Base-by-base conservation (phyloP, 2,329 filamentous ascomycete genomes). In the Diaporthe destruens region DNA sequence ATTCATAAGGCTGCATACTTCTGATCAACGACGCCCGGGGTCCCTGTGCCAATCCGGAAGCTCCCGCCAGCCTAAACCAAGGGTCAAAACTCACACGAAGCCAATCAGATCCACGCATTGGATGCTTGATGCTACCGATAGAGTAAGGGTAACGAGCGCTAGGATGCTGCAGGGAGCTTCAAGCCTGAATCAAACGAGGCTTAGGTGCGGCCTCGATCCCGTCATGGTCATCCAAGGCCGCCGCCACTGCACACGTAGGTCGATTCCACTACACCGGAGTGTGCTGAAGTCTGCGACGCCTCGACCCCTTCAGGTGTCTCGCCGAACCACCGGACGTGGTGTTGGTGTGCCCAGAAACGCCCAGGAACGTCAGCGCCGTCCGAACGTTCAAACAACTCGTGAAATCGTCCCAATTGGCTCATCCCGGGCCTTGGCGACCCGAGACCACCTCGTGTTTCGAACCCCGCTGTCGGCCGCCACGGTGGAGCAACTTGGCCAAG, bases 361-460 rank as follows among this genome's bases (percentile, higher is more conserved):
- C 55, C 55, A 55, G 47, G 20, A 69, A 42, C 53, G 55, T 61
- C 44, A 59, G 36, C 23, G 65, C 70, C 71, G 51, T 72, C 71
- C 57, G 65, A 72, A 63, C 66, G 36, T 63, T 69, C 66, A 72
- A 70, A 72, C 71, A 51, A 14, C 29, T 70, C 36, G 49, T 66
- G 57, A 61, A 72, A 55, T 72, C 71, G 55, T 72, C 71, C 66
- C 55, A 72, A 72, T 53, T 51, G 36, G 47, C 42, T 47, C n/a
- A 61, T 65, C 66, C 54, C 71, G 66, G 66, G 71, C 49, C 56
- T 72, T 56, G 66, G 59, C 71, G n/a, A 72, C 66, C 71, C 71
- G 71, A 72, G 55, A 65, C 59, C 66, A 70, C 1, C 36, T 55
- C 49, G 29, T 56, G 71, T 70, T 70, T 72, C 71, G 71, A 39